These are phyloP conservation scores for Hypoxylon lenormandii DNA, from an alignment of 495 filamentous ascomycete genomes.

Conservation along the genomic window DNA sequence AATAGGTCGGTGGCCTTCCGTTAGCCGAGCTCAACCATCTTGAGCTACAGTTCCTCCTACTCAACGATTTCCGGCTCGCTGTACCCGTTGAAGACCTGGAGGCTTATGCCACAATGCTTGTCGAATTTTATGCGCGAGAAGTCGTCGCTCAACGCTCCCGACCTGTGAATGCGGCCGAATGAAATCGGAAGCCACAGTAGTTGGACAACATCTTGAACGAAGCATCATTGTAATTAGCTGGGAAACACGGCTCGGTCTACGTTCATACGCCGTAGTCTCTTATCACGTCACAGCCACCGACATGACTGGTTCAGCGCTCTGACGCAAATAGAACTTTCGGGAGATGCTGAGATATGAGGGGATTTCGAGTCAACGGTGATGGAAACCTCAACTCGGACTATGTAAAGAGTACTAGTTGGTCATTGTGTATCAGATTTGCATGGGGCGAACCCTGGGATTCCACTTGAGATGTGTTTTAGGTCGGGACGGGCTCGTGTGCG, in stretches of 20 bases:
- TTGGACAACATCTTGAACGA: constrained; percentile 28
- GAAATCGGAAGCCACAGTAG: constrained; percentile 19
- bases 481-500: background rate
- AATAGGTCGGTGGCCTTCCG: constrained; percentile 93
- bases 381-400: constrained; percentile 23
- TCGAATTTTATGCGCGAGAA: constrained; percentile 96
- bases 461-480: constrained; percentile 16
- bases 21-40: constrained; percentile 96
- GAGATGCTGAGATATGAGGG: constrained; percentile 9
- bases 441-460: constrained; percentile 20
- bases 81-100: constrained; percentile 96
- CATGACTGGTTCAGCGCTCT: constrained; percentile 20
- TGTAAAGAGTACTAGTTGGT: constrained; percentile 13
- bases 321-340: background rate
- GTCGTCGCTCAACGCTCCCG: constrained; percentile 72
- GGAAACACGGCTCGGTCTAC: constrained; percentile 12
- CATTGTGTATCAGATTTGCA: constrained; percentile 36
- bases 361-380: constrained; percentile 27
- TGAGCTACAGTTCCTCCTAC: constrained; percentile 92
- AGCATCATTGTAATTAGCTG: background rate
- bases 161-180: constrained; percentile 35
- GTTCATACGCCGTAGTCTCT: constrained; percentile 19
- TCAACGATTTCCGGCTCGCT: constrained; percentile 96
- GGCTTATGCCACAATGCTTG: constrained; percentile 97
- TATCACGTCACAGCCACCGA: constrained; percentile 12